Percentiles rank a stretch among this genome's conserved stretches.
Conservation (phyloP, 2,329 filamentous ascomycete species). For the Rutstroemia sp. region DNA sequence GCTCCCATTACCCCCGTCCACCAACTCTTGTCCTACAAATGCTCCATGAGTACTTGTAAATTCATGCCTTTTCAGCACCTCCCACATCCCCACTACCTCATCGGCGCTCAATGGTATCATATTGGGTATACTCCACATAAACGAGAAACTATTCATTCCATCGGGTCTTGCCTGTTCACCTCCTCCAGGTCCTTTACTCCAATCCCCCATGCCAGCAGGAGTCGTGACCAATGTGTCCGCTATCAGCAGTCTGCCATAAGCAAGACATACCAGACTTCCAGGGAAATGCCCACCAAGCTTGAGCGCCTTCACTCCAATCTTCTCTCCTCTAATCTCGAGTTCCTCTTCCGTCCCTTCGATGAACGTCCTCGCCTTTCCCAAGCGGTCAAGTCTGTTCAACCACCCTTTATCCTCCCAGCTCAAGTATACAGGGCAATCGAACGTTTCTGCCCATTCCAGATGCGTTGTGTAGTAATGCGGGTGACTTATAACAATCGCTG, state of each 20-base stretch:
- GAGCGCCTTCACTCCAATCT: conserved; percentile 49
- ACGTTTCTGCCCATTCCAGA: conserved; percentile 62
- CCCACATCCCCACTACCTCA: conserved; percentile 63
- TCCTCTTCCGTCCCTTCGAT: conserved; percentile 36
- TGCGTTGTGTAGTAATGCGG: conserved; percentile 79
- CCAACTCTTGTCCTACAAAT: conserved; percentile 57
- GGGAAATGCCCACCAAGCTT: conserved; percentile 77
- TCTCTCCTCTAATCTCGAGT: conserved; percentile 32
- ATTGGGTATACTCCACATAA: conserved; percentile 74
- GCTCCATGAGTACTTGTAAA: conserved; percentile 63
- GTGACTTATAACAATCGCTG: conserved; percentile 68
- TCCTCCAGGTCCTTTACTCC: conserved; percentile 38
- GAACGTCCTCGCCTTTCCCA: conserved; percentile 37
- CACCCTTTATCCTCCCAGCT: conserved; percentile 58
- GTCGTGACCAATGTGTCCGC: conserved; percentile 73
- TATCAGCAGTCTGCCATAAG: conserved; percentile 55
- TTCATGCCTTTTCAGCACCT: conserved; percentile 50
- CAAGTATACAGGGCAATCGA: conserved; percentile 64
- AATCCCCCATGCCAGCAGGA: conserved; percentile 46
- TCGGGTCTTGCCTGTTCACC: conserved; percentile 32
- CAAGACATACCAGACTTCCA: conserved; percentile 62
- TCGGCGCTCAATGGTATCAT: conserved; percentile 62
- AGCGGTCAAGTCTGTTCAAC: conserved; percentile 42
- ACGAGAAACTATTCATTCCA: conserved; percentile 51
- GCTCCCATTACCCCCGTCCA: conserved; percentile 32